phyloP scores from a whole-genome alignment of 2,329 filamentous ascomycete species.

The Chaetothyriales sp. region DNA sequence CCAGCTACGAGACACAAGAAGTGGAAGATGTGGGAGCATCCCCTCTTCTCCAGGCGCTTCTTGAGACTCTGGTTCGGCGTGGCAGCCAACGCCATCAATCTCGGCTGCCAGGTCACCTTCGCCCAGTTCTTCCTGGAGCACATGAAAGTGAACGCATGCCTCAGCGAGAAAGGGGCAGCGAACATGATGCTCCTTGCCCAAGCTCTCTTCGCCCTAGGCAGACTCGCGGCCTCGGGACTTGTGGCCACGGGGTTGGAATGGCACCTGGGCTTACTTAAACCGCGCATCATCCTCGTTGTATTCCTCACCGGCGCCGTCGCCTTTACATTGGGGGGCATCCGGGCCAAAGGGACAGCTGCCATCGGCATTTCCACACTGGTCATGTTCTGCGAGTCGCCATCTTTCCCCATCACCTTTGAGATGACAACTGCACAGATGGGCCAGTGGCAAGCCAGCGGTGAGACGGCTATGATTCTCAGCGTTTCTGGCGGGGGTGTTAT shows the following conservation, averaged over 20 bases:
- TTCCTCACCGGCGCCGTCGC: slow-evolving; percentile 53
- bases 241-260: slow-evolving; percentile 43
- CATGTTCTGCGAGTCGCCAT: slow-evolving; percentile 67
- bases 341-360: slow-evolving; percentile 33
- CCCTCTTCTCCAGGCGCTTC: slow-evolving; percentile 38
- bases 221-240: slow-evolving; percentile 52
- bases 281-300: slow-evolving; percentile 55
- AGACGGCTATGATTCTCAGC: slow-evolving; percentile 14
- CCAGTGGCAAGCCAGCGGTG: slow-evolving; percentile 14
- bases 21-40: slow-evolving; percentile 16
- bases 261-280: slow-evolving; percentile 26
- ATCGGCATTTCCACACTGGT: slow-evolving; percentile 51
- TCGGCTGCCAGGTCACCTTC: slow-evolving; percentile 52
- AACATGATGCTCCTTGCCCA: slow-evolving; percentile 63
- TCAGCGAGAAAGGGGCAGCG: slow-evolving; percentile 44
- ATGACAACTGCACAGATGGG: slow-evolving; percentile 11
- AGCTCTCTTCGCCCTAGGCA: slow-evolving; percentile 56
- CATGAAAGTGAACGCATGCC: slow-evolving; percentile 43
- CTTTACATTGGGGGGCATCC: slow-evolving; percentile 39
- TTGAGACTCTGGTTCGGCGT: slow-evolving; percentile 64
- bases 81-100: slow-evolving; percentile 66
- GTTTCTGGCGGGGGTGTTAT: slow-evolving; percentile 16
- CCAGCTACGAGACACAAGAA: slow-evolving; percentile 38
- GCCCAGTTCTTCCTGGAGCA: slow-evolving; percentile 61
- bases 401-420: slow-evolving; percentile 67